These are phyloP conservation scores for Aspergillus clavatus DNA, from an alignment of 2,329 filamentous ascomycete genomes.

Conservation along the genomic window DNA sequence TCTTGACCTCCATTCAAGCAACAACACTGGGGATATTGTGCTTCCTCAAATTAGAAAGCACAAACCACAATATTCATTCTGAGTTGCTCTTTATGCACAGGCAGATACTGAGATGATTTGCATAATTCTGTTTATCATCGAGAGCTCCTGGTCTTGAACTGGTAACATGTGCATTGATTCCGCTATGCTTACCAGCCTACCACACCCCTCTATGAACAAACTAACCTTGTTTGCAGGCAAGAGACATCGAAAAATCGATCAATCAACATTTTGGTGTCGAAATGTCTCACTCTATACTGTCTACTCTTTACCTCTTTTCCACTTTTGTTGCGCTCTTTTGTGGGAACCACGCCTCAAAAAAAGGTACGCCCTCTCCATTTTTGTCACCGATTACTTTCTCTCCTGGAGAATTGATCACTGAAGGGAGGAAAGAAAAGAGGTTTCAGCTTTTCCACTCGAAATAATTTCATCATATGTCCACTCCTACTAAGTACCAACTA, in stretches of 20 bases:
- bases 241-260: background rate
- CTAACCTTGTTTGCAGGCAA: background rate
- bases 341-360: background rate
- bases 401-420: no score
- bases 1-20: background rate
- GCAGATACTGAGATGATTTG: no score
- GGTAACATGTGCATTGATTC: no score
- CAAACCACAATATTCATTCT: no score
- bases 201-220: background rate
- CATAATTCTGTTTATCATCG: no score
- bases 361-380: background rate
- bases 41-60: background rate
- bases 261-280: background rate
- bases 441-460: background rate
- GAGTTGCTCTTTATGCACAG: no score
- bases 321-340: no score
- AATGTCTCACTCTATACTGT: background rate
- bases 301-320: background rate
- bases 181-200: no score
- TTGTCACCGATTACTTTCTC: background rate
- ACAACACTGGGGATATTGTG: no score
- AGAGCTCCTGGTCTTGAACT: no score
- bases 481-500: conserved; percentile 1
- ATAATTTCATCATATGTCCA: conserved; percentile 6
- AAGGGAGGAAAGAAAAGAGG: background rate